Evolutionary conservation across 1,139 yeast genomes (phyloP), one percentile per base, ranked within the genome.

Genomic region (Kodamaea sp.): DNA sequence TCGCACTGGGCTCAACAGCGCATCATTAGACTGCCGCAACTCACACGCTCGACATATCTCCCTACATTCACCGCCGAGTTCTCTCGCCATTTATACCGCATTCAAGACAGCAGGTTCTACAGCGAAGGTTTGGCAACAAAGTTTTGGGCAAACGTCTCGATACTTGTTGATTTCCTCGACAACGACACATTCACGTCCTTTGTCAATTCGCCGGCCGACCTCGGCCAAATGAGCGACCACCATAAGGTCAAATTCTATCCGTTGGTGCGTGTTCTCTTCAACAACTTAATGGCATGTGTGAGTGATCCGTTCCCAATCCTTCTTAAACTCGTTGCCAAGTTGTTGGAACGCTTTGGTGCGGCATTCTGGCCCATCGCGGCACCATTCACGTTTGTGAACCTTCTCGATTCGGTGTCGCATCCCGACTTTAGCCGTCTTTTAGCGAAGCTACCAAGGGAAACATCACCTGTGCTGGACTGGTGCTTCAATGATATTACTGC

Each of bases 241-340:
- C 57, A 62, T 11, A 57, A 64, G 32, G 65, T 73, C 45, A 63
- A 73, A 34, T 73, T 52, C 54, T 74, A 48, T 57, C 59, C 83
- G 1, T 52, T 80, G 6, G 55, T 72, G 23, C 62, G 67, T 23
- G 70, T 81, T 2, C 63, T 73, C 41, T 66, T 64, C 48, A 78
- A 73, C 46, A 78, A 67, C 54, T 58, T 75, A 39, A 68, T 73
- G 71, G 70, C 84, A 1, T 62, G 60, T 31, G 59, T 74, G n/a
- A 62, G 70, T 32, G 62, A 62, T 15, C 82, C 90, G 0, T 56
- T 84, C 22, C 86, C 84, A 0, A 58, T 67, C 22, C 57, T 81
- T 5, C 58, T 84, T 24, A 58, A 73, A 37, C 73, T 75, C 2
- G 64, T 83, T 27, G 52, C 64, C 7, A 44, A 66, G 12, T 57